A percentile compares a stretch with the other conserved stretches of the same genome.
Conservation (phyloP, 257 asterid genomes). For the Scutellaria barbata region DNA sequence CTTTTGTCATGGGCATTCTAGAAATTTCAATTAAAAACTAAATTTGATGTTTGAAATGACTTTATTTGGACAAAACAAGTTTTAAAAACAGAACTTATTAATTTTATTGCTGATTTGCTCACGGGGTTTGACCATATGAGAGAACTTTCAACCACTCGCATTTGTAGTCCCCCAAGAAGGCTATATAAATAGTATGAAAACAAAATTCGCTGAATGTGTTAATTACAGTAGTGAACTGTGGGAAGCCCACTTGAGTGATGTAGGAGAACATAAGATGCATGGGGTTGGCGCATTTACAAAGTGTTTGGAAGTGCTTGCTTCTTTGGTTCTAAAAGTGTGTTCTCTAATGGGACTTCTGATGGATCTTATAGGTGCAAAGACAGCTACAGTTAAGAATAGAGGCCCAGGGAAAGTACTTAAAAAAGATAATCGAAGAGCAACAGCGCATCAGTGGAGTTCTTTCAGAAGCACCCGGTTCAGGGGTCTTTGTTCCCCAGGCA, state of each 20-base stretch:
- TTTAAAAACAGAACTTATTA: no score
- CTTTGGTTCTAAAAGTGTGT: not conserved
- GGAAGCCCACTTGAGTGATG: not conserved
- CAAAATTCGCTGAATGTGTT: constrained; percentile 4
- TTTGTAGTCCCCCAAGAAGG: not conserved
- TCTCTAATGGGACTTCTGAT: constrained; percentile 6
- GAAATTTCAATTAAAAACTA: no score
- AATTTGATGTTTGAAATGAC: no score
- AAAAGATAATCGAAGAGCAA: constrained; percentile 96
- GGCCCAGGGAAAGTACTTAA: constrained; percentile 97
- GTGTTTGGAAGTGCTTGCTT: constrained; percentile 16
- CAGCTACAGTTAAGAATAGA: constrained; percentile 92
- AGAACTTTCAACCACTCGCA: constrained; percentile 4
- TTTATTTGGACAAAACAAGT: no score
- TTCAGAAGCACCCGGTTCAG: constrained; percentile 63
- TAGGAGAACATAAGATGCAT: not conserved
- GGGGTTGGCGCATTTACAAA: not conserved
- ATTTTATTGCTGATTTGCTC: constrained; percentile 8
- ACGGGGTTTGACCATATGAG: not conserved
- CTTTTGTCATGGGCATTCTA: no score
- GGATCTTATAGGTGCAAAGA: constrained; percentile 77
- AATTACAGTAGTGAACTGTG: constrained; percentile 6
- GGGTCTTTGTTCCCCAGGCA: constrained; percentile 48
- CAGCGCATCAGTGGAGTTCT: constrained; percentile 80
- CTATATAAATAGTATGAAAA: not conserved